phyloP scores from a whole-genome alignment of 2,329 filamentous ascomycete species.

The Apiospora sp. region DNA sequence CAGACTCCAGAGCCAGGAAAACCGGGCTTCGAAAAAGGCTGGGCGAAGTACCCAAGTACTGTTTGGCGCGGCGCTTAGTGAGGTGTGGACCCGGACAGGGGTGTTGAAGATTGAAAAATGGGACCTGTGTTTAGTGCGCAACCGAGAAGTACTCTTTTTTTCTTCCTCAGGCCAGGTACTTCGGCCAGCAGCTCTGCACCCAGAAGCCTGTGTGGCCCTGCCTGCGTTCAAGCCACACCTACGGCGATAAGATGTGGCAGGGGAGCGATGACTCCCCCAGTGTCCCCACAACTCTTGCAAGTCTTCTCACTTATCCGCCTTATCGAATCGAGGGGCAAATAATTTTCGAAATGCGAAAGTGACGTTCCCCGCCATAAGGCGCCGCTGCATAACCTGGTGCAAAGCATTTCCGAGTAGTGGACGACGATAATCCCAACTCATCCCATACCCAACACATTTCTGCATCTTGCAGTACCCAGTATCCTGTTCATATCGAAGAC shows the following conservation, averaged over 20 bases:
- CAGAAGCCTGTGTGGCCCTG: constrained; percentile 16
- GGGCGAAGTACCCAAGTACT: background rate
- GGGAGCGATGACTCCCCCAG: background rate
- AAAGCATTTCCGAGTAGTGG: constrained; percentile 18
- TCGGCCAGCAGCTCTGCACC: background rate
- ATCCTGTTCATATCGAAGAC: background rate
- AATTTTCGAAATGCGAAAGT: constrained; percentile 22
- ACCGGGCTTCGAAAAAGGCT: background rate
- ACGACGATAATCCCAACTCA: constrained; percentile 15
- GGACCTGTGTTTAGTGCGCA: background rate
- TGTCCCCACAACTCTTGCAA: background rate
- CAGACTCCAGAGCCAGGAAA: background rate
- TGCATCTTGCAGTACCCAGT: background rate
- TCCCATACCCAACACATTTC: background rate
- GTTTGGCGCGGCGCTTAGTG: constrained; percentile 6
- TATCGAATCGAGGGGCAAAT: constrained; percentile 20
- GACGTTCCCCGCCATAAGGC: constrained; percentile 21
- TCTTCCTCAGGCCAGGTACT: background rate
- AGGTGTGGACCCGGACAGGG: background rate
- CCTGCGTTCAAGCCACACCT: background rate
- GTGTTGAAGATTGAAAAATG: background rate
- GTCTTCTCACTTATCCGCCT: constrained; percentile 17
- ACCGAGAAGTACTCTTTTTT: background rate
- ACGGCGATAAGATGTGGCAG: constrained; percentile 11
- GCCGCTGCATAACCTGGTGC: constrained; percentile 3